phyloP scores from a whole-genome alignment of 2,329 filamentous ascomycete genomes.

The Cladosporium halotolerans region DNA sequence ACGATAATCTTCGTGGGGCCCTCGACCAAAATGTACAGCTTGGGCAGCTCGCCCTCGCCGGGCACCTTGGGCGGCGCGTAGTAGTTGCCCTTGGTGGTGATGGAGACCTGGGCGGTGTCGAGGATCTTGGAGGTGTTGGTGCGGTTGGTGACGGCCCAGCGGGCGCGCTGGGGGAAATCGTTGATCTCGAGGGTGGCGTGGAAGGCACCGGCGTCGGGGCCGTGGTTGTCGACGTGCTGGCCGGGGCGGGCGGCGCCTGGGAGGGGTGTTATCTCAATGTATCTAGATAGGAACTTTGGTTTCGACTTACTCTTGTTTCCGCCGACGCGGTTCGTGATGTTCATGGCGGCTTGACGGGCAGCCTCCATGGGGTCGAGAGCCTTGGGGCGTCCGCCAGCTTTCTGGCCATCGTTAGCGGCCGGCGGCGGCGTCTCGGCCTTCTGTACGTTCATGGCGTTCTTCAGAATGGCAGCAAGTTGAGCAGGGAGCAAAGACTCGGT shows the following conservation, averaged over 20 bases:
- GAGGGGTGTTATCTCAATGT: constrained; percentile 1
- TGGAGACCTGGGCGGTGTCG: constrained; percentile 87
- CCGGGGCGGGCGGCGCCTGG: constrained; percentile 70
- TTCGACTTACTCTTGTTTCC: constrained; percentile 56
- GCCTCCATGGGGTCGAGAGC: constrained; percentile 23
- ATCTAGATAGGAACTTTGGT: not conserved
- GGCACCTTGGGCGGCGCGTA: constrained; percentile 79
- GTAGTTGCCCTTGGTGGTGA: constrained; percentile 93
- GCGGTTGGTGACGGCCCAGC: constrained; percentile 97
- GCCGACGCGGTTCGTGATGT: constrained; percentile 84
- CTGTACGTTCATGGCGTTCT: constrained; percentile 67
- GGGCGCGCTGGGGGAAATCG: constrained; percentile 96
- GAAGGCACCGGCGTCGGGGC: constrained; percentile 91
- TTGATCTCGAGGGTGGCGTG: constrained; percentile 98
- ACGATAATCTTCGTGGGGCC: constrained; percentile 93
- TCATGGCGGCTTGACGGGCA: constrained; percentile 80
- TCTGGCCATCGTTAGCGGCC: not conserved
- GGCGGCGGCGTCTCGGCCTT: constrained; percentile 60
- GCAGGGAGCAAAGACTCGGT: constrained; percentile 1
- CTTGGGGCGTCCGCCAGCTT: constrained; percentile 10
- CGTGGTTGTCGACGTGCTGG: constrained; percentile 96
- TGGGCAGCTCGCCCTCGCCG: constrained; percentile 68
- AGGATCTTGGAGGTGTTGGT: constrained; percentile 98
- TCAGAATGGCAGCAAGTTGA: constrained; percentile 37
- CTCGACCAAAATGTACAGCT: constrained; percentile 95